A percentile compares a stretch with the other conserved stretches of the same genome.
These are phyloP conservation scores for Scedosporium aurantiacum DNA, from an alignment of 2,329 filamentous ascomycete species.

Conservation along the genomic window DNA sequence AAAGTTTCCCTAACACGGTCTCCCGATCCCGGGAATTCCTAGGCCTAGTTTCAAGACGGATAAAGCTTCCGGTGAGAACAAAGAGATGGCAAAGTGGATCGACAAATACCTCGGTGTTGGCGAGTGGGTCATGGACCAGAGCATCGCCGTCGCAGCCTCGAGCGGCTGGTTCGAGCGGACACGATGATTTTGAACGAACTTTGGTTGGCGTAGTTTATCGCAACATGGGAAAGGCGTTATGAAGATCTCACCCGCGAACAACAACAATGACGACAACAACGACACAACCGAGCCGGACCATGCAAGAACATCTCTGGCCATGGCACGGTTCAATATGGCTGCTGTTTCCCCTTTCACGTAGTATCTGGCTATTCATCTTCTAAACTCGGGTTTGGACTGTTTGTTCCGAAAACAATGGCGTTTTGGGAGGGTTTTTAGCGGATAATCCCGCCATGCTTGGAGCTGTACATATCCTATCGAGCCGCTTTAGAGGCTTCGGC, in stretches of 20 bases:
- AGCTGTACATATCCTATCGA: background rate
- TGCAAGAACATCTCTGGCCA: no score
- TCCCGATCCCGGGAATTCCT: constrained; percentile 22
- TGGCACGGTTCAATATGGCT: background rate
- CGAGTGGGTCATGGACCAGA: constrained; percentile 98
- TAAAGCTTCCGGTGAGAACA: constrained; percentile 65
- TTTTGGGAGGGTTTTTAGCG: background rate
- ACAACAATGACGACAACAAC: background rate
- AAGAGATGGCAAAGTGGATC: constrained; percentile 77
- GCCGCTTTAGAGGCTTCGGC: background rate
- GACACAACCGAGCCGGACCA: no score
- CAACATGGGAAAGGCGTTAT: background rate
- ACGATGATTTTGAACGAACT: constrained; percentile 39
- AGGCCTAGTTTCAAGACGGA: constrained; percentile 81
- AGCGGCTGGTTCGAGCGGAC: constrained; percentile 87
- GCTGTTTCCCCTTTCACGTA: background rate
- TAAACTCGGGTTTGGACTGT: background rate
- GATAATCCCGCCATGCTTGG: background rate
- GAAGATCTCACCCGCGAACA: background rate
- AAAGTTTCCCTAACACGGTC: constrained; percentile 13
- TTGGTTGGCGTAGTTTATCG: background rate
- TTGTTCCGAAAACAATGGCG: background rate
- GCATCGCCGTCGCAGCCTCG: constrained; percentile 78
- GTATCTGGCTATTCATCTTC: no score
- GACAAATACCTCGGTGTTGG: constrained; percentile 89